phyloP scores from a whole-genome alignment of 75 land plant species.

The Selaginella moellendorffii region DNA sequence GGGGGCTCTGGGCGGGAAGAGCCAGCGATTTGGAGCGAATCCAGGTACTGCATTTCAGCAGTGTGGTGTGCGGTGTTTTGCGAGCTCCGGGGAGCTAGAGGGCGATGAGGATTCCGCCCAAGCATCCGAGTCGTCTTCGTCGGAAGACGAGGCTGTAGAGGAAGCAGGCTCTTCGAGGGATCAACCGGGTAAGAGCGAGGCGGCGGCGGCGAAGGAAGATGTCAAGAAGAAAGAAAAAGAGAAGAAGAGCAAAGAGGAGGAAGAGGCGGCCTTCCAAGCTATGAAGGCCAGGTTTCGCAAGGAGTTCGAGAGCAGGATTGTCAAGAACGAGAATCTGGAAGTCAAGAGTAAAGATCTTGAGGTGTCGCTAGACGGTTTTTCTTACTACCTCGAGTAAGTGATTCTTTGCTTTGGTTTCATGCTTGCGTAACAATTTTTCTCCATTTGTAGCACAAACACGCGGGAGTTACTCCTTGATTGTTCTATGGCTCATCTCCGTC shows the following conservation, averaged over 20 bases:
- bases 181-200: not conserved
- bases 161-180: not conserved
- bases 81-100: not conserved
- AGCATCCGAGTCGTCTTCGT: not conserved
- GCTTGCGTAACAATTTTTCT: not conserved
- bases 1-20: no score
- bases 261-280: slow-evolving; percentile 47
- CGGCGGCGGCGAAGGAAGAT: not conserved
- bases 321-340: slow-evolving; percentile 56
- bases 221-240: not conserved
- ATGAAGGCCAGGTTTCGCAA: slow-evolving; percentile 47
- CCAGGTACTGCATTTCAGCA: not conserved
- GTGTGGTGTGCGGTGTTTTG: not conserved
- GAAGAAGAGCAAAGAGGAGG: slow-evolving; percentile 15
- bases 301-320: slow-evolving; percentile 46
- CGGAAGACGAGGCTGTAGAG: not conserved
- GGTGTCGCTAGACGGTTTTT: slow-evolving; percentile 52
- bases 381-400: slow-evolving; percentile 50
- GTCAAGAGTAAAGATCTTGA: no score
- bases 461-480: slow-evolving; percentile 70
- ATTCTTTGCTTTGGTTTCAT: no score
- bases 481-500: slow-evolving; percentile 61
- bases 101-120: not conserved
- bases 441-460: slow-evolving; percentile 36
- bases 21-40: no score